These are phyloP conservation scores for Mikania micrantha DNA, from an alignment of 129 eudicot genomes.

Conservation along the genomic window DNA sequence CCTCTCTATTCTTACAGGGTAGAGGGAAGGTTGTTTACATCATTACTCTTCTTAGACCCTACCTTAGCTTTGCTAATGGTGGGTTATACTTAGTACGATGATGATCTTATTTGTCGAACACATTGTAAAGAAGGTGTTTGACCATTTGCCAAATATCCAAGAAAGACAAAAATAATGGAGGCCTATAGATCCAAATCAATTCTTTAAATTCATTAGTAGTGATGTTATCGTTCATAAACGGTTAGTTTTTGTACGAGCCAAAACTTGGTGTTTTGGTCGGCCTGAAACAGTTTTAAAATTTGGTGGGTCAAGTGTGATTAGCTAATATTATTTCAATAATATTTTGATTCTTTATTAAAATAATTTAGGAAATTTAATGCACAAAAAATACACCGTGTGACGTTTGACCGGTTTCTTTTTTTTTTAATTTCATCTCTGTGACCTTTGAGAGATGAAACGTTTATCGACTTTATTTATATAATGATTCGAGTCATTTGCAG, in stretches of 20 bases:
- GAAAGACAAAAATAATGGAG: background rate
- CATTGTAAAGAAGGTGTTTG: background rate
- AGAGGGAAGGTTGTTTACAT: no score
- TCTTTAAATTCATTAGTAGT: background rate
- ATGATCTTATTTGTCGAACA: background rate
- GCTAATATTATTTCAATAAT: background rate
- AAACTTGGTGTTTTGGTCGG: background rate
- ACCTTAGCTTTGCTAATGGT: no score
- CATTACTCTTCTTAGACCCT: no score
- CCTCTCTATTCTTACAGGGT: no score
- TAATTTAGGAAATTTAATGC: background rate
- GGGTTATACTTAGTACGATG: no score
- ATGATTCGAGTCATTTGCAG: slow-evolving; percentile 33
- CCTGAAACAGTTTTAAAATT: background rate
- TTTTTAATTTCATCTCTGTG: background rate
- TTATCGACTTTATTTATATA: slow-evolving; percentile 8
- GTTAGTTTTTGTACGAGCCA: no score
- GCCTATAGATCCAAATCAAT: background rate
- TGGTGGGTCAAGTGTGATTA: background rate
- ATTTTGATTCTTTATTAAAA: background rate
- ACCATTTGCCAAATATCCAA: background rate
- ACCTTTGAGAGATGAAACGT: background rate
- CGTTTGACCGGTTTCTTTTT: no score
- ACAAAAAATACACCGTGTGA: background rate
- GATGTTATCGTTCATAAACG: background rate